A percentile compares a stretch with the other conserved stretches of the same genome.
These are phyloP conservation scores for Ligustrum vulgare DNA, from an alignment of 257 asterid genomes.

Conservation along the genomic window DNA sequence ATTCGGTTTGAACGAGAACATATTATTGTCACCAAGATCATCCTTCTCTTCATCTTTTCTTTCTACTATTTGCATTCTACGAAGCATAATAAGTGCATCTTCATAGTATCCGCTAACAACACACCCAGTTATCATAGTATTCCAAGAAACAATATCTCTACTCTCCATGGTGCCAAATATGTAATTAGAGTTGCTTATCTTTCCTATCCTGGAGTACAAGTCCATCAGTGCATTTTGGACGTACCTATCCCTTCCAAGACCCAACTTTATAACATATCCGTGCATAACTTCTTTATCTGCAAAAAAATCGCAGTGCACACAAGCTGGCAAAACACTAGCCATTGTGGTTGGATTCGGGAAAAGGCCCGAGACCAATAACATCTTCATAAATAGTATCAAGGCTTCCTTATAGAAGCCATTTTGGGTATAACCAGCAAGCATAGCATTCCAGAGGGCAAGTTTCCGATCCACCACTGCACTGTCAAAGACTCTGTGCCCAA, in stretches of 20 bases:
- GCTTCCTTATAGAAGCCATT: constrained; percentile 65
- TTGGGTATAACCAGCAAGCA: constrained; percentile 85
- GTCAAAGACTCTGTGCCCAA: constrained; percentile 64
- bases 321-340: constrained; percentile 89
- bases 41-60: constrained; percentile 16
- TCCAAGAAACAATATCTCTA: constrained; percentile 80
- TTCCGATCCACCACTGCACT: constrained; percentile 37
- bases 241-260: constrained; percentile 54
- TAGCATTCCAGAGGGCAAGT: constrained; percentile 81
- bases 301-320: constrained; percentile 70
- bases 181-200: constrained; percentile 44
- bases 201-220: constrained; percentile 76
- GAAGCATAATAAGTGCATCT: constrained; percentile 57
- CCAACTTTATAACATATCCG: constrained; percentile 74
- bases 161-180: constrained; percentile 65
- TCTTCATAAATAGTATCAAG: constrained; percentile 52
- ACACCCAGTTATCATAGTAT: constrained; percentile 78
- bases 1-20: constrained; percentile 52
- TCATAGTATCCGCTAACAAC: constrained; percentile 77
- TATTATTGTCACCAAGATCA: constrained; percentile 11
- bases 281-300: constrained; percentile 67
- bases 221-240: constrained; percentile 89
- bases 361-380: constrained; percentile 43
- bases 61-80: constrained; percentile 49
- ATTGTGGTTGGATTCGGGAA: constrained; percentile 70